phyloP scores from a whole-genome alignment of 495 filamentous ascomycete species.

The Penicillium waksmanii region DNA sequence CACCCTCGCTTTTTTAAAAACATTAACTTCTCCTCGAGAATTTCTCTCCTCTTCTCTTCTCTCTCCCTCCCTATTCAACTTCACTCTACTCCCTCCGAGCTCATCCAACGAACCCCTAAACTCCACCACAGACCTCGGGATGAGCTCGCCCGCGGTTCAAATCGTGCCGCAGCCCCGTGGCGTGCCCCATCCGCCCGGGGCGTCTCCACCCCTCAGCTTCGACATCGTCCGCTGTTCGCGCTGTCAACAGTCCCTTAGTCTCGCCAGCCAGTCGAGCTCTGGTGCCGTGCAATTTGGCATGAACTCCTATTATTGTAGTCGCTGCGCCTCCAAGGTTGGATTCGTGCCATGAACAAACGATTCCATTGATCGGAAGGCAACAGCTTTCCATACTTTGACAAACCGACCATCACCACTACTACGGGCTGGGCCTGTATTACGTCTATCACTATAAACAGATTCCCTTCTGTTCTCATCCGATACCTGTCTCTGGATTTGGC shows the following conservation, averaged over 20 bases:
- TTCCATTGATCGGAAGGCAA: not conserved
- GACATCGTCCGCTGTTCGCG: conserved; percentile 54
- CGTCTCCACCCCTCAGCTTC: conserved; percentile 24
- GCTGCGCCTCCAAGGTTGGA: conserved; percentile 73
- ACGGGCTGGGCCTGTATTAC: conserved; percentile 2
- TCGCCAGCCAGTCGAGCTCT: conserved; percentile 41
- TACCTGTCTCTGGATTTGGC: no score
- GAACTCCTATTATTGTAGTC: conserved; percentile 79
- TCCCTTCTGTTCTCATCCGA: conserved; percentile 1
- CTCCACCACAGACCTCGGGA: conserved; percentile 18
- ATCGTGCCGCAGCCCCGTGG: conserved; percentile 26
- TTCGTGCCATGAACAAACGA: conserved; percentile 58
- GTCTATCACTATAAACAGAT: not conserved
- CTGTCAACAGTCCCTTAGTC: conserved; percentile 52
- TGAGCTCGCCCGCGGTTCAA: conserved; percentile 47
- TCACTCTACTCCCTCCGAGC: not conserved
- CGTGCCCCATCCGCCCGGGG: conserved; percentile 14
- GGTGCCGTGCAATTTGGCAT: conserved; percentile 72
- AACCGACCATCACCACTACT: conserved; percentile 1
- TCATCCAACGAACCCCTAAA: not conserved
- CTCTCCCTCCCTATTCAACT: not conserved
- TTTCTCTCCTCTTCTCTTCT: conserved; percentile 3
- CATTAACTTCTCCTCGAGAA: not conserved
- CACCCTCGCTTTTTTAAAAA: not conserved
- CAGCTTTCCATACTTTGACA: not conserved